These are phyloP conservation scores for Coniochaeta sp. DNA, from an alignment of 2,329 filamentous ascomycete species.

Conservation along the genomic window DNA sequence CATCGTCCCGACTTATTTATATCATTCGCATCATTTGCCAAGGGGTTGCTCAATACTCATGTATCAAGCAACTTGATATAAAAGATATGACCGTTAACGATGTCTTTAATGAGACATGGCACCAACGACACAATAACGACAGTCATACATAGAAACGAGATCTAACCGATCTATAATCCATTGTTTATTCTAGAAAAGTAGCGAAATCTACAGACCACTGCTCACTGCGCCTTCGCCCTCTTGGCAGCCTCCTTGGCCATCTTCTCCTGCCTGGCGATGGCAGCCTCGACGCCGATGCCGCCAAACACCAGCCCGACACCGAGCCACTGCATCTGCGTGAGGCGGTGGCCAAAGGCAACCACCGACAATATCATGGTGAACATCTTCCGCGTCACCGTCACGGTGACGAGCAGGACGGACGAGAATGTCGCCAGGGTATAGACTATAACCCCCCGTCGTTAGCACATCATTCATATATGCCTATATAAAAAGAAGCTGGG, in stretches of 20 bases:
- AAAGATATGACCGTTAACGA: too few relatives aligned
- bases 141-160: too few relatives aligned
- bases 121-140: too few relatives aligned
- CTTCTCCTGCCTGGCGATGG: constrained; percentile 77
- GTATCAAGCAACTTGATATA: too few relatives aligned
- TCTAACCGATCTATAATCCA: too few relatives aligned
- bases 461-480: background rate
- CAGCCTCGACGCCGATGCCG: constrained; percentile 84
- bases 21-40: too few relatives aligned
- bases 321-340: constrained; percentile 86
- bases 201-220: background rate
- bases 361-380: constrained; percentile 97
- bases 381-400: constrained; percentile 98
- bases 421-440: constrained; percentile 91
- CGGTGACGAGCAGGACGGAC: constrained; percentile 84
- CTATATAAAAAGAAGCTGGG: background rate
- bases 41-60: too few relatives aligned
- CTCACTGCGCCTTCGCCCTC: constrained; percentile 23
- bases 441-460: constrained; percentile 36
- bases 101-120: too few relatives aligned
- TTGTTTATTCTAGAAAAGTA: too few relatives aligned
- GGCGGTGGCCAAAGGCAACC: constrained; percentile 82
- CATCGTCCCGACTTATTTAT: too few relatives aligned
- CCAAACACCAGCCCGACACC: constrained; percentile 91
- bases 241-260: constrained; percentile 65